Evolutionary conservation across 2,329 filamentous ascomycete species (phyloP).

Genomic region (Lecanicillium sp.): DNA sequence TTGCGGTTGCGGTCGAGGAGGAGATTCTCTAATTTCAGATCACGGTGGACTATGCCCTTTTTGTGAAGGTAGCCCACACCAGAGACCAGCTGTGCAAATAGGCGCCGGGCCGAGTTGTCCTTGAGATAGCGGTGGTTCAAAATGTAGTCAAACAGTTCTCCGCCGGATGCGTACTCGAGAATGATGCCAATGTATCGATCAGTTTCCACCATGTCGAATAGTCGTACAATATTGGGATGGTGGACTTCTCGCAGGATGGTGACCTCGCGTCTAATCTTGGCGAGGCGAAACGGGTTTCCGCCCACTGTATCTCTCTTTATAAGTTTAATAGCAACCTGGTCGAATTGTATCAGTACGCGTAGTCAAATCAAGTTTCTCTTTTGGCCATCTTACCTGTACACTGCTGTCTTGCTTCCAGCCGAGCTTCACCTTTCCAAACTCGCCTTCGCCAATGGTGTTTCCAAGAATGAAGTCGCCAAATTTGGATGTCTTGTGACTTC

Average conservation of each 20-base stretch:
- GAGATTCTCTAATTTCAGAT: slow-evolving; percentile 93
- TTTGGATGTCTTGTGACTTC: slow-evolving; percentile 59
- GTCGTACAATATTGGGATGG: slow-evolving; percentile 91
- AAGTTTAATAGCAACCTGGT: slow-evolving; percentile 89
- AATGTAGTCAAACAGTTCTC: slow-evolving; percentile 97
- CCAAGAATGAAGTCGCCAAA: slow-evolving; percentile 96
- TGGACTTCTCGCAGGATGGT: slow-evolving; percentile 79
- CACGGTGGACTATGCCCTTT: slow-evolving; percentile 95
- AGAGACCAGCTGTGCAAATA: slow-evolving; percentile 93
- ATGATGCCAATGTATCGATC: slow-evolving; percentile 97
- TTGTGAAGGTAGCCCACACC: slow-evolving; percentile 97
- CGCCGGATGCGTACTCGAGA: slow-evolving; percentile 94
- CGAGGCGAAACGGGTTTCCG: slow-evolving; percentile 77
- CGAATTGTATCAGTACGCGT: slow-evolving; percentile 10
- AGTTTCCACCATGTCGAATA: slow-evolving; percentile 98
- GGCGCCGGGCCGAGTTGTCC: slow-evolving; percentile 77
- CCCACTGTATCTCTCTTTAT: slow-evolving; percentile 89
- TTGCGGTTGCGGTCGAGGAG: slow-evolving; percentile 93
- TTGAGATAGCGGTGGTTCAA: slow-evolving; percentile 94
- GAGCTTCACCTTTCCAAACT: slow-evolving; percentile 97
- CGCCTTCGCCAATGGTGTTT: slow-evolving; percentile 92
- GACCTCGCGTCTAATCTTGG: slow-evolving; percentile 97
- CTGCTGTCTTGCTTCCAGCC: slow-evolving; percentile 96
- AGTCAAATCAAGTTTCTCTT: not conserved
- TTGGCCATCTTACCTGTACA: slow-evolving; percentile 53